These are phyloP conservation scores for Podospora pseudopauciseta DNA, from an alignment of 495 filamentous ascomycete species.

Conservation along the genomic window DNA sequence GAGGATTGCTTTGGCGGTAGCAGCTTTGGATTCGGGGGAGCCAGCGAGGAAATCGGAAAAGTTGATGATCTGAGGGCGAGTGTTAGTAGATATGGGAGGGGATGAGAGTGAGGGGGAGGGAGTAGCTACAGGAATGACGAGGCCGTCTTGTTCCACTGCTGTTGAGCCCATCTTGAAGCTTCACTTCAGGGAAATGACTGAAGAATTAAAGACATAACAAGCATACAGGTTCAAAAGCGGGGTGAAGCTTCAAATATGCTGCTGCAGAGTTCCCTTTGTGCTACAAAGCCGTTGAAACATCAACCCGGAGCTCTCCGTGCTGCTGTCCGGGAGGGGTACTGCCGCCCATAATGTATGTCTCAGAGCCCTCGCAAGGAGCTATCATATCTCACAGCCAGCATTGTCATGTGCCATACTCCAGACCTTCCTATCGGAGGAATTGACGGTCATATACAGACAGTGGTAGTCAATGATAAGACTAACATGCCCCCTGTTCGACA, in stretches of 20 bases:
- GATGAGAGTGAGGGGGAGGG: background rate
- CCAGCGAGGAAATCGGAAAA: constrained; percentile 72
- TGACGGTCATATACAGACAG: too few relatives aligned
- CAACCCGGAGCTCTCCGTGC: background rate
- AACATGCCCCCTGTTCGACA: background rate
- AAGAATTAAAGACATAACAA: background rate
- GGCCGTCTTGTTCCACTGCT: constrained; percentile 61
- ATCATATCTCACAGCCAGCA: background rate
- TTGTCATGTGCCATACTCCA: background rate
- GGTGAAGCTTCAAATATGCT: background rate
- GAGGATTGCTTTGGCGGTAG: constrained; percentile 68
- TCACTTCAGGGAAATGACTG: background rate
- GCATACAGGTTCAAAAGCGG: background rate
- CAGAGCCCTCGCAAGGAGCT: background rate
- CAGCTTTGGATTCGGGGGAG: constrained; percentile 55
- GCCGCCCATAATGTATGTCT: background rate
- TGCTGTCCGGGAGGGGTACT: background rate
- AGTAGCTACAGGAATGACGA: constrained; percentile 61
- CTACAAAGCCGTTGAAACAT: background rate
- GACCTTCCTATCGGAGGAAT: background rate
- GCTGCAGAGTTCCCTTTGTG: background rate
- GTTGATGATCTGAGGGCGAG: constrained; percentile 69
- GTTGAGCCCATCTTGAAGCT: constrained; percentile 41
- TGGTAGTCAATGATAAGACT: background rate
- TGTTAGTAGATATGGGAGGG: constrained; percentile 16